phyloP scores from a whole-genome alignment of 2,329 filamentous ascomycete species.

The Cladosporium sp. region DNA sequence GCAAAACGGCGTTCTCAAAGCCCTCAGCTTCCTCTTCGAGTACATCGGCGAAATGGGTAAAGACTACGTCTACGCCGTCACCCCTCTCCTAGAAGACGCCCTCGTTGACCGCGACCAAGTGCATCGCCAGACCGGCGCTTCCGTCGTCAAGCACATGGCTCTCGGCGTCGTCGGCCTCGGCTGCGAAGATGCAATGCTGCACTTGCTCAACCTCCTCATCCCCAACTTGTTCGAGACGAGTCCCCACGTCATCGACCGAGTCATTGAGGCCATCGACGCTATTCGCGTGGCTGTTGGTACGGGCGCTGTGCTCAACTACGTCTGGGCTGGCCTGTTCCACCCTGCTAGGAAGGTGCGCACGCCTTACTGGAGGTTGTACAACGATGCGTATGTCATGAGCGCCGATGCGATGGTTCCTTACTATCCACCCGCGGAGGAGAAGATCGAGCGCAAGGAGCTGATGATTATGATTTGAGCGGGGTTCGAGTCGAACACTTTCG shows the following conservation, averaged over 20 bases:
- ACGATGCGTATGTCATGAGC: conserved; percentile 90
- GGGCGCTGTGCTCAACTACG: conserved; percentile 92
- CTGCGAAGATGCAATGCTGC: conserved; percentile 97
- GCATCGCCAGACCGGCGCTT: conserved; percentile 92
- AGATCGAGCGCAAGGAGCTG: conserved; percentile 19
- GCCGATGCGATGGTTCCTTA: conserved; percentile 96
- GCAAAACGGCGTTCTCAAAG: conserved; percentile 96
- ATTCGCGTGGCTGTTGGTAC: conserved; percentile 90
- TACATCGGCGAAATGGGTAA: conserved; percentile 99
- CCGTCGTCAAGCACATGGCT: conserved; percentile 95
- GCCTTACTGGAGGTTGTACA: conserved; percentile 96
- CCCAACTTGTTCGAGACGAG: conserved; percentile 97
- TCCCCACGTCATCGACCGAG: conserved; percentile 95
- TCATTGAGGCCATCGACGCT: conserved; percentile 95
- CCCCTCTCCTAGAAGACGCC: conserved; percentile 90
- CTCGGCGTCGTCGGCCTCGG: conserved; percentile 95
- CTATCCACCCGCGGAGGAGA: conserved; percentile 56
- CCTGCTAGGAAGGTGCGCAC: conserved; percentile 89
- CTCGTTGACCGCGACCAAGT: conserved; percentile 98
- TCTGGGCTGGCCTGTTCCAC: conserved; percentile 97
- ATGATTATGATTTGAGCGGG: conserved; percentile 19
- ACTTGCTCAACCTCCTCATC: conserved; percentile 91
- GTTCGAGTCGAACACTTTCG: not conserved
- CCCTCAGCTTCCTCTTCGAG: conserved; percentile 93
- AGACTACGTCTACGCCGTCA: conserved; percentile 98